phyloP scores from a whole-genome alignment of 2,329 filamentous ascomycete genomes.

The Exophiala mesophila region DNA sequence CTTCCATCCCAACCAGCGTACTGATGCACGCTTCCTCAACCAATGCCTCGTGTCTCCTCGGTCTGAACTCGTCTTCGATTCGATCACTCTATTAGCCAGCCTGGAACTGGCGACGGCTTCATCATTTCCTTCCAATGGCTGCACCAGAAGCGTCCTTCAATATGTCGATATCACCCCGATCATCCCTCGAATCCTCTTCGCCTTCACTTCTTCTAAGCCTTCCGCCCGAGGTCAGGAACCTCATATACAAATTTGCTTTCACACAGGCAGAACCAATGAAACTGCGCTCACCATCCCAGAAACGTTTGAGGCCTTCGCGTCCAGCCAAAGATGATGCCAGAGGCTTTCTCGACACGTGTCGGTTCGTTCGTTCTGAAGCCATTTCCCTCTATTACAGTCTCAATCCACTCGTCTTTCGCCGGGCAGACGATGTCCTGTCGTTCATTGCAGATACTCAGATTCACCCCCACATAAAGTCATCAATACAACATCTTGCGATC shows the following conservation, averaged over 20 bases:
- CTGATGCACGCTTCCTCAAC: background rate
- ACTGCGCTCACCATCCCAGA: constrained; percentile 17
- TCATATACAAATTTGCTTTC: constrained; percentile 22
- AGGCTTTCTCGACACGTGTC: constrained; percentile 19
- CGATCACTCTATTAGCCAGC: no score
- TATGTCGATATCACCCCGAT: no score
- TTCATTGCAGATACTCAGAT: constrained; percentile 19
- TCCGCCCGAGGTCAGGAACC: constrained; percentile 21
- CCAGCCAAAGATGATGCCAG: constrained; percentile 18
- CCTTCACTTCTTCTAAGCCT: constrained; percentile 13
- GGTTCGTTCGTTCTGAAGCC: constrained; percentile 16
- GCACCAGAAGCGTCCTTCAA: no score
- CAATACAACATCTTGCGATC: constrained; percentile 19
- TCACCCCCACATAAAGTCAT: constrained; percentile 17
- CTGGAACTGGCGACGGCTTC: background rate
- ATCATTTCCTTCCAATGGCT: background rate
- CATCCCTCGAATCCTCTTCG: no score
- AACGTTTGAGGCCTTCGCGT: constrained; percentile 20
- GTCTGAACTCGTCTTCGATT: no score
- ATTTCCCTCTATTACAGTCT: constrained; percentile 21
- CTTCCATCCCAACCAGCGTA: no score
- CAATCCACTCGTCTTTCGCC: constrained; percentile 21
- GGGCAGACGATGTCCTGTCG: constrained; percentile 12
- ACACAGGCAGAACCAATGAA: constrained; percentile 9
- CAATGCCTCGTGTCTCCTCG: no score